phyloP scores from a whole-genome alignment of 163 green algal genomes.

The Chloromonas sp. region DNA sequence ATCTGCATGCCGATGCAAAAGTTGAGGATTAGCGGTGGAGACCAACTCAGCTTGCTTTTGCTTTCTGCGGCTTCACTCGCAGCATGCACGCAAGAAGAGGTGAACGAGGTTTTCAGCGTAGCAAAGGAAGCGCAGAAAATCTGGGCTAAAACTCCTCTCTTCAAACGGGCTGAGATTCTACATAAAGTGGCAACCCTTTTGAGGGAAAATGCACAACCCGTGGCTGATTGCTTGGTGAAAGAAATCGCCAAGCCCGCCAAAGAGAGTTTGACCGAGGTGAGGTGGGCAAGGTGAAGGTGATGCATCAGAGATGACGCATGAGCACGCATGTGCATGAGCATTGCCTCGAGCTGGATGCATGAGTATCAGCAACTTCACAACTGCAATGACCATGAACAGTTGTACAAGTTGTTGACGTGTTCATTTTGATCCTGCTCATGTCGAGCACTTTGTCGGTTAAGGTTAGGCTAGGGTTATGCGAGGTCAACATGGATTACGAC shows the following conservation, averaged over 20 bases:
- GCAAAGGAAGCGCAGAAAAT: constrained; percentile 75
- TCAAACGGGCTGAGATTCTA: constrained; percentile 71
- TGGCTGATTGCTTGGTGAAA: constrained; percentile 80
- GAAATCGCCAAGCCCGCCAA: constrained; percentile 91
- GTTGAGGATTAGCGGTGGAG: not conserved
- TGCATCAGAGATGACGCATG: not conserved
- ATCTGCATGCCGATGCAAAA: not conserved
- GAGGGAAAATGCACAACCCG: constrained; percentile 75
- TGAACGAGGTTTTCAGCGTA: constrained; percentile 74
- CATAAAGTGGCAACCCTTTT: constrained; percentile 75
- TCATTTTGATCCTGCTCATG: not conserved
- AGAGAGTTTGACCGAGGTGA: constrained; percentile 46
- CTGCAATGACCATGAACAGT: not conserved
- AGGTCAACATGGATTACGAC: too few species aligned
- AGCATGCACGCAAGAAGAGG: constrained; percentile 86
- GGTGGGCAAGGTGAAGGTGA: not conserved
- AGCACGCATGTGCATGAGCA: not conserved
- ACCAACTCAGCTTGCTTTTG: too few species aligned
- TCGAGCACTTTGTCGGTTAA: not conserved
- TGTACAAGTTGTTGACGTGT: not conserved
- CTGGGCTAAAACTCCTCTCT: constrained; percentile 82
- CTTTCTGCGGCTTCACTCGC: not conserved
- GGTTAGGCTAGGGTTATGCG: too few species aligned
- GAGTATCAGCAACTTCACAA: not conserved
- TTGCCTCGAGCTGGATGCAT: not conserved